These are phyloP conservation scores for Isoetes taiwanensis DNA, from an alignment of 75 land plant genomes.

Conservation along the genomic window DNA sequence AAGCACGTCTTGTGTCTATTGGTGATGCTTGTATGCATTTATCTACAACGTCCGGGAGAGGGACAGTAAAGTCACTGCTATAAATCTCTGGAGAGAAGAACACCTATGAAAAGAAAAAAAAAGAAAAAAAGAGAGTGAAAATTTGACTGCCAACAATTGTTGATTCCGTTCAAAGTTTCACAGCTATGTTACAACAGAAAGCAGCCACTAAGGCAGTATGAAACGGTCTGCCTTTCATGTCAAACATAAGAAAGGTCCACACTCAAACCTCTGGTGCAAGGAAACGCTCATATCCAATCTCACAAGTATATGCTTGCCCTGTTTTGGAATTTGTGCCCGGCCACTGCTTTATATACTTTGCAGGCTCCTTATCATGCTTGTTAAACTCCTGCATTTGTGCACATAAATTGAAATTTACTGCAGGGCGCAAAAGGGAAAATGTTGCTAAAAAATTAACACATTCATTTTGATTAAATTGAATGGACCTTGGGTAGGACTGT, in stretches of 20 bases:
- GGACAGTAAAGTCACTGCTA: conserved; percentile 59
- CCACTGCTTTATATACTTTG: conserved; percentile 87
- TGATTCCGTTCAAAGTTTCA: neutral
- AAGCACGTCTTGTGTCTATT: conserved; percentile 93
- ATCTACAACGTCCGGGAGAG: conserved; percentile 90
- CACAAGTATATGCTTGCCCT: conserved; percentile 86
- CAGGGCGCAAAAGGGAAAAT: no score
- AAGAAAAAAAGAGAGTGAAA: neutral
- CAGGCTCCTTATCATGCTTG: conserved; percentile 92
- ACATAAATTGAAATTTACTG: neutral
- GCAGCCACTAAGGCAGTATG: neutral
- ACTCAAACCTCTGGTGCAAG: conserved; percentile 83
- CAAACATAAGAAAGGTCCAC: no score
- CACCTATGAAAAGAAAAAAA: conserved; percentile 33
- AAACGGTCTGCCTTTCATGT: no score
- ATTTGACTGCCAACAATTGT: neutral
- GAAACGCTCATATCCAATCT: conserved; percentile 97
- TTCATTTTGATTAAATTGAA: no score
- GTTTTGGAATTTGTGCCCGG: conserved; percentile 82
- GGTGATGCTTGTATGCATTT: conserved; percentile 92
- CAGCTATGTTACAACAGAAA: neutral
- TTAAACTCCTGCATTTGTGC: conserved; percentile 57
- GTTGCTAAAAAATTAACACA: no score
- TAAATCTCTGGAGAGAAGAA: conserved; percentile 95
- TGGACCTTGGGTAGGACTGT: no score